Evolutionary conservation across 768 basidiomycete genomes (phyloP).

Genomic region (Cytidiella melzeri): DNA sequence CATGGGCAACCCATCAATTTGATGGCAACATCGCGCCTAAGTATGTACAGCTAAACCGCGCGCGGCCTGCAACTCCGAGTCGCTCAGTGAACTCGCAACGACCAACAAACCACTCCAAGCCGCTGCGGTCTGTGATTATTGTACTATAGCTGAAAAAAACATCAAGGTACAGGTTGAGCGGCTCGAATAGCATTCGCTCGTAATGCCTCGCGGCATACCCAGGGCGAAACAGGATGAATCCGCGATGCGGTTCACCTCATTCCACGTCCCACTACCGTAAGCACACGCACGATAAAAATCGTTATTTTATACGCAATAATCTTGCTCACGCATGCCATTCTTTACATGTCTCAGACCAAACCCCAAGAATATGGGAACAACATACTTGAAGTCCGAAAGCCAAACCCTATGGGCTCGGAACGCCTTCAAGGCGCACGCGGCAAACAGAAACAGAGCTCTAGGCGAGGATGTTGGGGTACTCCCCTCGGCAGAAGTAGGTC

Average conservation of each 20-base stretch:
- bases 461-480: not conserved
- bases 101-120: too few relatives aligned
- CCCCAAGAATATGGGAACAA: conserved; percentile 73
- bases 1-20: too few relatives aligned
- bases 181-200: not conserved
- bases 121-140: too few relatives aligned
- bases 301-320: too few relatives aligned
- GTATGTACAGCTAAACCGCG: too few relatives aligned
- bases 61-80: too few relatives aligned
- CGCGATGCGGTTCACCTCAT: conserved; percentile 75
- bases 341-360: conserved; percentile 46
- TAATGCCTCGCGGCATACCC: conserved; percentile 82
- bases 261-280: conserved; percentile 74
- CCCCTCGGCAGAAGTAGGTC: conserved; percentile 5
- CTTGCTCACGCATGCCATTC: not conserved
- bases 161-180: too few relatives aligned
- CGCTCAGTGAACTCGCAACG: too few relatives aligned
- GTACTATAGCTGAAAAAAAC: not conserved
- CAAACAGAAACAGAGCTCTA: conserved; percentile 35
- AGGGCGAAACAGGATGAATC: conserved; percentile 78
- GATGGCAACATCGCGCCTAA: too few relatives aligned
- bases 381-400: conserved; percentile 71
- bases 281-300: too few relatives aligned
- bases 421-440: conserved; percentile 35
- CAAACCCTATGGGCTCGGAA: conserved; percentile 74